Evolutionary conservation across 371 early-diverging fungal genomes (phyloP).

Genomic region (Zancudomyces culisetae): DNA sequence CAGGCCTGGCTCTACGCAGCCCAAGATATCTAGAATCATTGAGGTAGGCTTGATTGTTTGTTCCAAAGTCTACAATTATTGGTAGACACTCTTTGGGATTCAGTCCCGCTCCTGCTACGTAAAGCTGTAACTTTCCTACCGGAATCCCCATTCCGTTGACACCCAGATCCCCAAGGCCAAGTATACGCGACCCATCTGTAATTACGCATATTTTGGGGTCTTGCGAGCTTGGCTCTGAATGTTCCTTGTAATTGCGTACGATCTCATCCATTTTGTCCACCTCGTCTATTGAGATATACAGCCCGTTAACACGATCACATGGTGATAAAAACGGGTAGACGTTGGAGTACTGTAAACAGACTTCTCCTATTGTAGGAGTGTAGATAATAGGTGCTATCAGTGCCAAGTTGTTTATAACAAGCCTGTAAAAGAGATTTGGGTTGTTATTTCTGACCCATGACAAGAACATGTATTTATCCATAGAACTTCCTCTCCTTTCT

Average conservation of each 20-base stretch:
- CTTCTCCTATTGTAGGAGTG: slow-evolving; percentile 81
- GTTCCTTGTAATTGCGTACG: slow-evolving; percentile 39
- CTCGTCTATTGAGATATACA: slow-evolving; percentile 61
- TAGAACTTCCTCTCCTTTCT: slow-evolving; percentile 32
- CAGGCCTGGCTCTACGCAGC: slow-evolving; percentile 50
- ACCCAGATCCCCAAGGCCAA: slow-evolving; percentile 83
- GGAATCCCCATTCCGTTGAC: slow-evolving; percentile 84
- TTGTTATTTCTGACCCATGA: slow-evolving; percentile 53
- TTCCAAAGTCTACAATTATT: slow-evolving; percentile 75
- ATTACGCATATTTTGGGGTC: slow-evolving; percentile 54
- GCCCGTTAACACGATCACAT: slow-evolving; percentile 60
- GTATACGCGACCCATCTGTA: slow-evolving; percentile 80
- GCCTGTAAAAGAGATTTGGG: slow-evolving; percentile 53
- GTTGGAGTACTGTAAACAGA: slow-evolving; percentile 70
- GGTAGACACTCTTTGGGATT: slow-evolving; percentile 71
- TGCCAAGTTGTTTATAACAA: slow-evolving; percentile 52
- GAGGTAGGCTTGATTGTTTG: slow-evolving; percentile 52
- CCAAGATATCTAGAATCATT: slow-evolving; percentile 78
- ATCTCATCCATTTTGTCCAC: slow-evolving; percentile 43
- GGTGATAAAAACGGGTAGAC: slow-evolving; percentile 65
- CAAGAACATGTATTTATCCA: slow-evolving; percentile 69
- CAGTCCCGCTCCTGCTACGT: slow-evolving; percentile 76
- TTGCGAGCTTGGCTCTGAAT: slow-evolving; percentile 10
- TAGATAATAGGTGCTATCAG: slow-evolving; percentile 66
- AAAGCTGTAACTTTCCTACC: slow-evolving; percentile 76